These are phyloP conservation scores for Sesbania bispinosa DNA, from an alignment of 306 rosid genomes.

Conservation along the genomic window DNA sequence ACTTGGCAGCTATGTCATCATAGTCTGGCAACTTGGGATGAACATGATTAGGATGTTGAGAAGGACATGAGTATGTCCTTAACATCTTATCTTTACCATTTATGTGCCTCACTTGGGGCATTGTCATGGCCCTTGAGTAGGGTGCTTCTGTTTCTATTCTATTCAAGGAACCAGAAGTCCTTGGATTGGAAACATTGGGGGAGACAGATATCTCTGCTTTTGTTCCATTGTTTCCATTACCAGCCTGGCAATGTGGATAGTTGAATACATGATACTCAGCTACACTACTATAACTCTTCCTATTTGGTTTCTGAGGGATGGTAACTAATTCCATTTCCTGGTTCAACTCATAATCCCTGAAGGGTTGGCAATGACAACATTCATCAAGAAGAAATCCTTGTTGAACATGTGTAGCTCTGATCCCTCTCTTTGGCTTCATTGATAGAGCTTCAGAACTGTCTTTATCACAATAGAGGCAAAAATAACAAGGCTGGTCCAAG, in stretches of 20 bases:
- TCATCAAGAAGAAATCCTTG: not conserved
- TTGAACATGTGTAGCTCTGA: conserved; percentile 9
- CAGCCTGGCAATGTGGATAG: conserved; percentile 22
- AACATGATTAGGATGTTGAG: conserved; percentile 56
- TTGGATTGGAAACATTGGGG: not conserved
- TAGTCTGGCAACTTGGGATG: conserved; percentile 81
- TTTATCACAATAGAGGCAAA: conserved; percentile 13
- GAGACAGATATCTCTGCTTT: conserved; percentile 16
- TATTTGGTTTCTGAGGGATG: conserved; percentile 14
- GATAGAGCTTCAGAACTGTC: conserved; percentile 17
- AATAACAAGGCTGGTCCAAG: conserved; percentile 43
- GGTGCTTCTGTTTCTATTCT: conserved; percentile 26
- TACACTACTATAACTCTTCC: conserved; percentile 27
- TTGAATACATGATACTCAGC: conserved; percentile 35
- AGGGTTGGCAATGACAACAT: conserved; percentile 14
- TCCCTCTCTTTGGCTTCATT: conserved; percentile 24
- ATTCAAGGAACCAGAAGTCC: conserved; percentile 13
- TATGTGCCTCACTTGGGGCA: conserved; percentile 48
- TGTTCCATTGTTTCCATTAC: conserved; percentile 11
- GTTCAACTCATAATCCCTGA: conserved; percentile 11
- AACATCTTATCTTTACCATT: conserved; percentile 34
- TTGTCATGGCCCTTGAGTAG: conserved; percentile 54
- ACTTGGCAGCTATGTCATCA: conserved; percentile 63
- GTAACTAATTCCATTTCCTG: conserved; percentile 13
- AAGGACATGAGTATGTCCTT: conserved; percentile 58